Base-by-base conservation (phyloP, 768 basidiomycete genomes). In the Serpula lacrymans region DNA sequence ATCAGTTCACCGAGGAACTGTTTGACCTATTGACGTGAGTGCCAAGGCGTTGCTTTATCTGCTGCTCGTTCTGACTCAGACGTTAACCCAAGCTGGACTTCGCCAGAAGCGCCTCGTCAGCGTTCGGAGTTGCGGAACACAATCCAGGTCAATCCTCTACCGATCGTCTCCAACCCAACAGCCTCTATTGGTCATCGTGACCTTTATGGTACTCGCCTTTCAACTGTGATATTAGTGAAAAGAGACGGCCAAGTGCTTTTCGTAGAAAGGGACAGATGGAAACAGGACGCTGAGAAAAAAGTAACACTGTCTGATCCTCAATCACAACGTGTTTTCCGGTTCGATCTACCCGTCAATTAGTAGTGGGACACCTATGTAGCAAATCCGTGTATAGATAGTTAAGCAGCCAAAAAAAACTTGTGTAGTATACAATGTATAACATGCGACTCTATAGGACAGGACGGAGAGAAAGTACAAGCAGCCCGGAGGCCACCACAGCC, bases 21-120 rank as follows among this genome's bases (percentile, higher is more conserved):
- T 84, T 90, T 59, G 64, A 74, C 32, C 60, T 88, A 25, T 70
- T 91, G 57, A 70, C 76, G 88, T 87, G 71, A 54, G 85, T 80
- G 56, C 46, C 36, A 24, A 23, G 39, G 46, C n/a, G n/a, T 37
- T 48, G 32, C 50, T 54, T 63, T 45, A 63, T 55, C 53, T 57
- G 46, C 50, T 38, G 29, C 55, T n/a, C n/a, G n/a, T n/a, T n/a
- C n/a, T n/a, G n/a, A n/a, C n/a, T n/a, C n/a, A n/a, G n/a, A n/a
- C 43, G 55, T 49, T 57, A 41, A 53, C 53, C 55, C 46, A 52
- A 79, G 77, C 31, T 78, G 75, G 69, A 64, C 61, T 42, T 60
- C 70, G 39, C 52, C 69, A 49, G 63, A 69, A 44, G 58, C 72
- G 44, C 65, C 80, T 41, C 59, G 55, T 14, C 63, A 72, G 42